Percentiles rank a stretch among this genome's conserved stretches.
Evolutionary conservation across 2,329 filamentous ascomycete species (phyloP).

Genomic region (Metarhizium brunneum): DNA sequence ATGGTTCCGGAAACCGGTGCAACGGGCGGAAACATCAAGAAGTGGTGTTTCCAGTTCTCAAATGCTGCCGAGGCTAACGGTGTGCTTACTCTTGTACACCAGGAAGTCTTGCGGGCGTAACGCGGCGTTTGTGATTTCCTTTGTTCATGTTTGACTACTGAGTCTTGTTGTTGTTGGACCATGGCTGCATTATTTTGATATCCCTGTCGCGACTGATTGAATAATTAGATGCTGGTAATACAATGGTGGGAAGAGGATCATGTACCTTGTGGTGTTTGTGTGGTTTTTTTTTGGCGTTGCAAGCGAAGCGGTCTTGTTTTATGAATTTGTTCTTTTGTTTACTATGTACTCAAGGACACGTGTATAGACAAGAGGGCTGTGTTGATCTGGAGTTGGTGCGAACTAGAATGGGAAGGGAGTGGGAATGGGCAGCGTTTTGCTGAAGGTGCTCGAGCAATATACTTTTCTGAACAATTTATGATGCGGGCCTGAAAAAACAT

Average conservation of each 20-base stretch:
- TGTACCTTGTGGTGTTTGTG: background rate
- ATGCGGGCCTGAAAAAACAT: no score
- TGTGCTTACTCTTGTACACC: conserved; percentile 47
- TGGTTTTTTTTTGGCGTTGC: background rate
- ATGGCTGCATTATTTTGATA: conserved; percentile 1
- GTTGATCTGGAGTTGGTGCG: background rate
- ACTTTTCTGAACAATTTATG: no score
- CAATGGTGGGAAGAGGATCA: background rate
- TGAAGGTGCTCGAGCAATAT: background rate
- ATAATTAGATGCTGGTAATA: background rate
- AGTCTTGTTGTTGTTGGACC: background rate
- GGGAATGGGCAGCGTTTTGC: background rate
- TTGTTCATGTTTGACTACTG: background rate
- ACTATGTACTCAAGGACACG: background rate
- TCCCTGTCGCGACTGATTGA: background rate
- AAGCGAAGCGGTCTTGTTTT: background rate
- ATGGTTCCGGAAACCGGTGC: conserved; percentile 41
- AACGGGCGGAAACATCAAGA: conserved; percentile 46
- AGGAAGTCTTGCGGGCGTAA: conserved; percentile 39
- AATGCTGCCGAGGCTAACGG: conserved; percentile 43
- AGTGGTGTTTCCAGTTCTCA: conserved; percentile 55
- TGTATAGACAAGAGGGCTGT: background rate
- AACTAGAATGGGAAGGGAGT: background rate
- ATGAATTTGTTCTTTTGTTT: background rate
- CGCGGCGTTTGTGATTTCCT: background rate